Conservation (phyloP, 495 filamentous ascomycete species). For the Baudoinia panamericana region DNA sequence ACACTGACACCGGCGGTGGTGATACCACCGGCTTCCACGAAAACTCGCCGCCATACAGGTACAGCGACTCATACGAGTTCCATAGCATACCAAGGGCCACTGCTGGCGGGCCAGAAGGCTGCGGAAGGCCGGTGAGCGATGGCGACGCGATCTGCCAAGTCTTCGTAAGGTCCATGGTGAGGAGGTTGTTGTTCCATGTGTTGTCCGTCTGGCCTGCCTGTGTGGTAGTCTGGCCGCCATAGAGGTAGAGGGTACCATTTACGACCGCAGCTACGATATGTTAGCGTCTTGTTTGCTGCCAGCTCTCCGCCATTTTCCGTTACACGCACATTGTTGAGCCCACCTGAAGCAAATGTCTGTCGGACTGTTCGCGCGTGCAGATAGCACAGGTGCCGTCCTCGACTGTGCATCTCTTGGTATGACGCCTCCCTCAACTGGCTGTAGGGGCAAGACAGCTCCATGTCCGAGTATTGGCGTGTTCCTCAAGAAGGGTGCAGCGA, state of each 20-base stretch:
- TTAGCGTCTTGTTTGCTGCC: too few relatives aligned
- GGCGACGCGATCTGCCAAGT: slow-evolving; percentile 54
- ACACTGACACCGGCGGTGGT: slow-evolving; percentile 44
- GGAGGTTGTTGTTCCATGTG: slow-evolving; percentile 51
- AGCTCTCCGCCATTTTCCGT: too few relatives aligned
- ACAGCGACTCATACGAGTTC: slow-evolving; percentile 53
- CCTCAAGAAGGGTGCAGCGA: slow-evolving; percentile 22
- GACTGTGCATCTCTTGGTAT: slow-evolving; percentile 18
- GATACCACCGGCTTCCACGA: slow-evolving; percentile 42
- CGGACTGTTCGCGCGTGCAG: slow-evolving; percentile 29
- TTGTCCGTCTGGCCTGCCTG: slow-evolving; percentile 36
- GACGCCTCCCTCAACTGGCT: slow-evolving; percentile 22
- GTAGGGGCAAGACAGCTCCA: slow-evolving; percentile 11
- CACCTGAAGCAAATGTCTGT: slow-evolving; percentile 50
- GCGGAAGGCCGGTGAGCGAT: slow-evolving; percentile 44
- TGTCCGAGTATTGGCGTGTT: slow-evolving; percentile 12
- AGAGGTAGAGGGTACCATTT: slow-evolving; percentile 64
- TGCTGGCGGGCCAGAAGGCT: slow-evolving; percentile 54
- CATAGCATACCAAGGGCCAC: slow-evolving; percentile 61
- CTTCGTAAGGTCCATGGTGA: slow-evolving; percentile 50
- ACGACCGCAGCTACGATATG: slow-evolving; percentile 35
- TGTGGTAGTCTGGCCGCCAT: slow-evolving; percentile 50
- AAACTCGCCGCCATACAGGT: slow-evolving; percentile 59
- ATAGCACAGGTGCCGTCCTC: slow-evolving; percentile 4
- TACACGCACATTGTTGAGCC: slow-evolving; percentile 49